Conservation (phyloP, 1,139 yeast species). For the Pneumocystis canis region DNA sequence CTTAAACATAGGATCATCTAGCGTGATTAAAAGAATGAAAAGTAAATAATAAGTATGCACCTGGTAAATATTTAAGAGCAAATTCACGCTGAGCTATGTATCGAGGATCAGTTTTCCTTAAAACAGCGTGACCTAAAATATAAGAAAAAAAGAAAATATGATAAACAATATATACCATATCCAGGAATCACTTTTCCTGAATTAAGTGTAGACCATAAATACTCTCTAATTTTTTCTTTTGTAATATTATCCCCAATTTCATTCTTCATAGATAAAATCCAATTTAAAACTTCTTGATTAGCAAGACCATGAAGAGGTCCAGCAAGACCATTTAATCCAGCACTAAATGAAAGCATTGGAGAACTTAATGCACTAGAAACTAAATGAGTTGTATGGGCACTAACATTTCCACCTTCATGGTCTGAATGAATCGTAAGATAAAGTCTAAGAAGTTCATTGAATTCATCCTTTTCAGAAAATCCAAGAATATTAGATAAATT, state of each 20-base stretch:
- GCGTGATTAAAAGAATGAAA: not conserved
- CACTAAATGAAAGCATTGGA: conserved; percentile 82
- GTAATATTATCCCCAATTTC: conserved; percentile 61
- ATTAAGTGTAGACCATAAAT: conserved; percentile 83
- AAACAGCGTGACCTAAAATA: conserved; percentile 58
- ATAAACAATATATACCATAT: conserved; percentile 33
- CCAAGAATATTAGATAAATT: conserved; percentile 79
- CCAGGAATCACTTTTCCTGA: conserved; percentile 95
- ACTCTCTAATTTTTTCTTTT: conserved; percentile 61
- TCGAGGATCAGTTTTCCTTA: conserved; percentile 95
- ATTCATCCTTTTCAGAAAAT: conserved; percentile 62
- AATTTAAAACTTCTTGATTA: conserved; percentile 92
- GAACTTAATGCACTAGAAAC: conserved; percentile 93
- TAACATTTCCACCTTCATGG: conserved; percentile 97
- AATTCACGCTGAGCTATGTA: conserved; percentile 95
- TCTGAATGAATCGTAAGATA: conserved; percentile 92
- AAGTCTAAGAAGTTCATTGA: conserved; percentile 80
- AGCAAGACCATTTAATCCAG: conserved; percentile 92
- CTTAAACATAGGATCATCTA: conserved; percentile 41
- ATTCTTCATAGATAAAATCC: conserved; percentile 70
- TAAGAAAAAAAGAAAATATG: not conserved
- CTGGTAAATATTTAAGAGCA: conserved; percentile 63
- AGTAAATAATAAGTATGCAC: not conserved
- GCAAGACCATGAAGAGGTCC: conserved; percentile 98
- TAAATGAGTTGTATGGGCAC: conserved; percentile 93